Percentiles rank a stretch among this genome's conserved stretches.
phyloP scores from a whole-genome alignment of 148 eudicot genomes.

The Arctostaphylos glauca region DNA sequence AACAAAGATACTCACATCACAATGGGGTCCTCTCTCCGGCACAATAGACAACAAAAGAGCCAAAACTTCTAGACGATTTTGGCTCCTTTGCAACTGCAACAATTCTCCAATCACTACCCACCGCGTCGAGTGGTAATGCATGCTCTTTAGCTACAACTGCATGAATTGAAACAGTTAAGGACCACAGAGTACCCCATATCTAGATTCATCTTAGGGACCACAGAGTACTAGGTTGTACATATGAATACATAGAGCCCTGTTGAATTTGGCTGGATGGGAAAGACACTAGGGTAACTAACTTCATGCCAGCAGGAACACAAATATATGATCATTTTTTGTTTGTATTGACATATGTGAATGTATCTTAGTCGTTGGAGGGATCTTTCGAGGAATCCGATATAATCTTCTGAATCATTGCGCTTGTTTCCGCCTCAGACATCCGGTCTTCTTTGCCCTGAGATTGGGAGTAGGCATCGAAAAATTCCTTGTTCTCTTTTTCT shows the following conservation, averaged over 20 bases:
- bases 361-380: conserved; percentile 29
- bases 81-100: neutral
- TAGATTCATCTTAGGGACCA: conserved; percentile 5
- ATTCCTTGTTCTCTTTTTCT: conserved; percentile 80
- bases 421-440: conserved; percentile 64
- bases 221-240: neutral
- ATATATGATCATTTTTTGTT: neutral
- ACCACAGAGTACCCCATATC: neutral
- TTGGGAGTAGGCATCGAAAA: conserved; percentile 57
- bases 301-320: conserved; percentile 9
- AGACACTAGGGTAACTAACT: conserved; percentile 1
- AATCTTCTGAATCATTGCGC: conserved; percentile 64
- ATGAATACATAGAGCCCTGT: neutral
- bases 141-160: neutral
- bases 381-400: conserved; percentile 47
- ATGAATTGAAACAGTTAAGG: neutral
- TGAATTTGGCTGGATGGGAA: conserved; percentile 15
- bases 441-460: conserved; percentile 45
- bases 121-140: neutral
- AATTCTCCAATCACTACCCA: neutral
- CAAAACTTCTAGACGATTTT: neutral
- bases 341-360: neutral
- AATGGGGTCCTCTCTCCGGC: neutral
- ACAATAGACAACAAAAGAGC: conserved; percentile 4
- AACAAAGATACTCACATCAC: conserved; percentile 4